Percentiles rank a stretch among this genome's conserved stretches.
Evolutionary conservation across 345 rosid species (phyloP).

Genomic region (Draba incana): DNA sequence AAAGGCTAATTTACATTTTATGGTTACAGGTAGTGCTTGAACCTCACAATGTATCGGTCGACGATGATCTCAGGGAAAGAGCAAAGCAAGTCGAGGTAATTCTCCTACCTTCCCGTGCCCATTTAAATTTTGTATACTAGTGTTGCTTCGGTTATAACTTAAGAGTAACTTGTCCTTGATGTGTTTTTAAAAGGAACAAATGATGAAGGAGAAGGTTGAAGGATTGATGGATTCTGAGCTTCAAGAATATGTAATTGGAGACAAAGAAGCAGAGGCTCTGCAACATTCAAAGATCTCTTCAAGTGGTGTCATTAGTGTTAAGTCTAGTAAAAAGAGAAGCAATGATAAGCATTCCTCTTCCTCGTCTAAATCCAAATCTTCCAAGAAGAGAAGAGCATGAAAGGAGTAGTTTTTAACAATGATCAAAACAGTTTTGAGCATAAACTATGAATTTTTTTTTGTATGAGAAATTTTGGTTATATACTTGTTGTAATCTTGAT

Average conservation of each 20-base stretch:
- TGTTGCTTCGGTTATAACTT: slow-evolving; percentile 46
- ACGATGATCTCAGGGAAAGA: slow-evolving; percentile 80
- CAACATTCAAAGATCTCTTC: slow-evolving; percentile 56
- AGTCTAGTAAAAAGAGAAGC: slow-evolving; percentile 60
- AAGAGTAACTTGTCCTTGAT: slow-evolving; percentile 52
- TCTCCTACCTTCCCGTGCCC: not conserved
- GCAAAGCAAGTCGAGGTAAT: slow-evolving; percentile 84
- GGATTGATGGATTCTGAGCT: slow-evolving; percentile 58
- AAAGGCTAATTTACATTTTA: slow-evolving; percentile 18
- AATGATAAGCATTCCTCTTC: slow-evolving; percentile 46
- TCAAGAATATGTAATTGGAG: slow-evolving; percentile 65
- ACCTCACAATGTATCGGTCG: slow-evolving; percentile 73
- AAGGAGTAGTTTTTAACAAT: not conserved
- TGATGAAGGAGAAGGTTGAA: slow-evolving; percentile 56
- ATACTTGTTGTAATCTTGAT: slow-evolving; percentile 28
- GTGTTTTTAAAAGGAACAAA: slow-evolving; percentile 53
- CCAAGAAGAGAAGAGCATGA: slow-evolving; percentile 61
- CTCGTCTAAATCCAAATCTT: slow-evolving; percentile 52
- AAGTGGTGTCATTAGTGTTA: slow-evolving; percentile 64
- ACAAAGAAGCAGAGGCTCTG: slow-evolving; percentile 67
- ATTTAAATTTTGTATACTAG: not conserved
- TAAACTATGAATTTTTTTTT: not conserved
- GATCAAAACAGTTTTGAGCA: slow-evolving; percentile 22
- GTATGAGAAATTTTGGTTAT: slow-evolving; percentile 15
- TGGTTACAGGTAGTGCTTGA: slow-evolving; percentile 58